Conservation (phyloP, 345 rosid species). For the Melaleuca quinquenervia region DNA sequence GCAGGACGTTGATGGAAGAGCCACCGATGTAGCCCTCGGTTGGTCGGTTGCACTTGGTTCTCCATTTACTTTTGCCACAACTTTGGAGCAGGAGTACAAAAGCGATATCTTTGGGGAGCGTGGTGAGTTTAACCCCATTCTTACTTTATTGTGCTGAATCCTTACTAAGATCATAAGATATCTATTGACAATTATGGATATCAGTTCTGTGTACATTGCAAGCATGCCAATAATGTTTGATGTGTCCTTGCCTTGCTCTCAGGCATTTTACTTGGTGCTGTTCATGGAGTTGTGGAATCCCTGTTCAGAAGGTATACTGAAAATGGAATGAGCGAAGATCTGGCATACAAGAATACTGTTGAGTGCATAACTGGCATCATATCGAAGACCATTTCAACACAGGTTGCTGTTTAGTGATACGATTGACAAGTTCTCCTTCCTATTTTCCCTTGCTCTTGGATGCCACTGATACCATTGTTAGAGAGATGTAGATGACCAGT, state of each 20-base stretch:
- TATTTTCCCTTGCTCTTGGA: neutral
- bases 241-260: neutral
- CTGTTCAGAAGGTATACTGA: constrained; percentile 76
- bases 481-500: neutral
- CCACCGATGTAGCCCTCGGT: constrained; percentile 77
- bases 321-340: constrained; percentile 63
- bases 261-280: constrained; percentile 90
- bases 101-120: constrained; percentile 96
- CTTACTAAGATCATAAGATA: neutral
- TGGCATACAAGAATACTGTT: constrained; percentile 81
- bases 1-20: constrained; percentile 90
- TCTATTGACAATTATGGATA: neutral
- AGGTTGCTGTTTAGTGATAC: constrained; percentile 23
- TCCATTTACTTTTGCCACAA: constrained; percentile 82
- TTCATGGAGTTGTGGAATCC: constrained; percentile 79
- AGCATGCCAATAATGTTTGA: neutral
- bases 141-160: neutral
- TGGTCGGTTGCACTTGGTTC: constrained; percentile 96
- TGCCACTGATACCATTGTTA: neutral
- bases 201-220: neutral
- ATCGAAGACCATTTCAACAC: constrained; percentile 69
- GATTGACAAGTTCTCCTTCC: neutral
- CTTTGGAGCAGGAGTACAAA: constrained; percentile 86
- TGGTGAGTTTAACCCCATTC: constrained; percentile 26
- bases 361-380: constrained; percentile 83